phyloP scores from a whole-genome alignment of 2,329 filamentous ascomycete species.

The Tolypocladium tropicale region DNA sequence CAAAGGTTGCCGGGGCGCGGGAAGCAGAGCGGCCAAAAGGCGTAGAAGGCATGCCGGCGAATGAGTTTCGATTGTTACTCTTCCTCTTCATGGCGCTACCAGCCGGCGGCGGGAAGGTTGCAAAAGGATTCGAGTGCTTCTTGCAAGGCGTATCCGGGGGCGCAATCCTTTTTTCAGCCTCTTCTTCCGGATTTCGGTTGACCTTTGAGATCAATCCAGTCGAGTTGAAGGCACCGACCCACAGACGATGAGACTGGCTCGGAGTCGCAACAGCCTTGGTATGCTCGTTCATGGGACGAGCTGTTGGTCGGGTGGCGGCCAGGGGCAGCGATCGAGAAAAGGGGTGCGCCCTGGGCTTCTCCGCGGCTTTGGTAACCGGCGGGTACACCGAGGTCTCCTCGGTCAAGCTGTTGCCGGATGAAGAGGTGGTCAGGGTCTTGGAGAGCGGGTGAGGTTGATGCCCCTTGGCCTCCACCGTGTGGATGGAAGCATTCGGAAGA shows the following conservation, averaged over 20 bases:
- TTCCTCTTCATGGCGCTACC: slow-evolving; percentile 54
- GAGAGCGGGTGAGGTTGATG: slow-evolving; percentile 74
- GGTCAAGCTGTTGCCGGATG: slow-evolving; percentile 65
- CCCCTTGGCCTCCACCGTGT: slow-evolving; percentile 31
- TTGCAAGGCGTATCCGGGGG: slow-evolving; percentile 97
- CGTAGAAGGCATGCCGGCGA: slow-evolving; percentile 63
- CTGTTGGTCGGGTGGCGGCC: slow-evolving; percentile 24
- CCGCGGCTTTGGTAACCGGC: slow-evolving; percentile 14
- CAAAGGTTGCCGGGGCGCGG: slow-evolving; percentile 37
- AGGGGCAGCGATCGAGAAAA: slow-evolving; percentile 29
- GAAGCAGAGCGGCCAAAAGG: slow-evolving; percentile 58
- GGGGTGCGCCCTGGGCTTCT: slow-evolving; percentile 19
- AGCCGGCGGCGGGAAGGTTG: slow-evolving; percentile 50
- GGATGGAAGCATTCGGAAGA: slow-evolving; percentile 42
- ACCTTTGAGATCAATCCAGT: slow-evolving; percentile 93
- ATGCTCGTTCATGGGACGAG: slow-evolving; percentile 17
- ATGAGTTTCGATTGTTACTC: slow-evolving; percentile 56
- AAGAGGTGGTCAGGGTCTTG: slow-evolving; percentile 76
- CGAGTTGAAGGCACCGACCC: slow-evolving; percentile 81
- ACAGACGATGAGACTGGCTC: slow-evolving; percentile 44
- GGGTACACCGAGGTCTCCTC: slow-evolving; percentile 48
- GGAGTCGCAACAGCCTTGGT: slow-evolving; percentile 32
- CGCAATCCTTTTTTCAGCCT: slow-evolving; percentile 45
- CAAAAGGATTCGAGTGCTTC: slow-evolving; percentile 61
- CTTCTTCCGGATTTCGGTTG: slow-evolving; percentile 70